phyloP scores from a whole-genome alignment of 371 early-diverging fungal genomes.

The Mucor sp. region DNA sequence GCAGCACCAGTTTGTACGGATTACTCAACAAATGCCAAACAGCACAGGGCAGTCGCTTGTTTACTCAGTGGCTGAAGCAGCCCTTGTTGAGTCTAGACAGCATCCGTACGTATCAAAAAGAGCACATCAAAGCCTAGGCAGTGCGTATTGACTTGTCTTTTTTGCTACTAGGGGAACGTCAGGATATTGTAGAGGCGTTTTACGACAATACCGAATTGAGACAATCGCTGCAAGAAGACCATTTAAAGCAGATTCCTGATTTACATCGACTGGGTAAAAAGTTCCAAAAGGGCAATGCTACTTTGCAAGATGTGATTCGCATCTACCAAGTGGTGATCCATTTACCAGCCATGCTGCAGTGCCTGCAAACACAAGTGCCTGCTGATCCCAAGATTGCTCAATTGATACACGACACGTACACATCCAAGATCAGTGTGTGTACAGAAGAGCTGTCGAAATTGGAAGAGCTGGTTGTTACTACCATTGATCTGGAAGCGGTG shows the following conservation, averaged over 20 bases:
- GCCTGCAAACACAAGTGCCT: slow-evolving; percentile 49
- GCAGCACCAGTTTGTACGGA: slow-evolving; percentile 83
- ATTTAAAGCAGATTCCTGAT: slow-evolving; percentile 85
- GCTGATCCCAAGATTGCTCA: slow-evolving; percentile 29
- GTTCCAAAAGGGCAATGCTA: slow-evolving; percentile 81
- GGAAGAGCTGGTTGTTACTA: slow-evolving; percentile 79
- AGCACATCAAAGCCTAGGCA: too few species aligned
- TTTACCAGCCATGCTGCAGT: slow-evolving; percentile 68
- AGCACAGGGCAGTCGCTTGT: slow-evolving; percentile 84
- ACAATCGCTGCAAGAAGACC: slow-evolving; percentile 73
- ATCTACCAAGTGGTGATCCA: slow-evolving; percentile 87
- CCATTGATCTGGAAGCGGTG: slow-evolving; percentile 86
- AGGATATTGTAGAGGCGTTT: slow-evolving; percentile 80
- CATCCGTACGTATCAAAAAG: slow-evolving; percentile 76
- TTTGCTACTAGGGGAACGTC: slow-evolving; percentile 64
- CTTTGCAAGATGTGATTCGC: slow-evolving; percentile 85
- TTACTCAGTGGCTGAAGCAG: slow-evolving; percentile 94
- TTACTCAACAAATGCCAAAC: slow-evolving; percentile 92
- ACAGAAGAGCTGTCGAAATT: slow-evolving; percentile 6
- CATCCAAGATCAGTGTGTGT: slow-evolving; percentile 11
- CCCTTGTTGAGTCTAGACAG: slow-evolving; percentile 78
- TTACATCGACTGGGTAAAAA: slow-evolving; percentile 83
- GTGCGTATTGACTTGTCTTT: neutral
- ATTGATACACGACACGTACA: slow-evolving; percentile 28
- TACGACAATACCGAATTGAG: slow-evolving; percentile 69